These are phyloP conservation scores for Ascochyta clinopodiicola DNA, from an alignment of 2,329 filamentous ascomycete species.

Conservation along the genomic window DNA sequence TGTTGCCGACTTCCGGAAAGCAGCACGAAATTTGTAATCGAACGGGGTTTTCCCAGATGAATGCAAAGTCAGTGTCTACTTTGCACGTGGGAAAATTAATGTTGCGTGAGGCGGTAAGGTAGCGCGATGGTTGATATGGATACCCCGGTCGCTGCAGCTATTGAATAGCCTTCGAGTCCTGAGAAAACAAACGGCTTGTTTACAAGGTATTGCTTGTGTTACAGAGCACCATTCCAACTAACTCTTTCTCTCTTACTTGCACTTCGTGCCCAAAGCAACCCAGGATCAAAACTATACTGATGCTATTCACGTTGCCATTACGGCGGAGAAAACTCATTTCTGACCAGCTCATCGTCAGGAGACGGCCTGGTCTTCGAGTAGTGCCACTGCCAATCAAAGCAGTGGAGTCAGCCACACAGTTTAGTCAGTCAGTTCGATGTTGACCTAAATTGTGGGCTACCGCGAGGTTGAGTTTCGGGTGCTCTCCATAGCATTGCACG, in stretches of 20 bases:
- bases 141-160: constrained; percentile 6
- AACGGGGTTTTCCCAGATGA: background rate
- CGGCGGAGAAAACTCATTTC: background rate
- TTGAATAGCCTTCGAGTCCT: constrained; percentile 4
- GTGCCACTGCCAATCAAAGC: background rate
- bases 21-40: background rate
- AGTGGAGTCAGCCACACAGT: background rate
- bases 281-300: background rate
- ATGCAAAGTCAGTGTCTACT: background rate
- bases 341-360: background rate
- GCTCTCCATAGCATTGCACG: background rate
- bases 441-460: background rate
- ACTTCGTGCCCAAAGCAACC: background rate
- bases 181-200: constrained; percentile 1
- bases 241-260: constrained; percentile 2
- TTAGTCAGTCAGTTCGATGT: background rate
- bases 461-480: constrained; percentile 9
- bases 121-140: constrained; percentile 15
- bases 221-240: background rate
- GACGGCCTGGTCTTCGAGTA: background rate
- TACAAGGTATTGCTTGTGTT: constrained; percentile 10
- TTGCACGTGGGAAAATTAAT: background rate
- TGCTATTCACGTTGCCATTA: background rate
- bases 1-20: constrained; percentile 7
- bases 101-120: constrained; percentile 13